phyloP scores from a whole-genome alignment of 805 yeast species.

The Suhomyces vadensis region DNA sequence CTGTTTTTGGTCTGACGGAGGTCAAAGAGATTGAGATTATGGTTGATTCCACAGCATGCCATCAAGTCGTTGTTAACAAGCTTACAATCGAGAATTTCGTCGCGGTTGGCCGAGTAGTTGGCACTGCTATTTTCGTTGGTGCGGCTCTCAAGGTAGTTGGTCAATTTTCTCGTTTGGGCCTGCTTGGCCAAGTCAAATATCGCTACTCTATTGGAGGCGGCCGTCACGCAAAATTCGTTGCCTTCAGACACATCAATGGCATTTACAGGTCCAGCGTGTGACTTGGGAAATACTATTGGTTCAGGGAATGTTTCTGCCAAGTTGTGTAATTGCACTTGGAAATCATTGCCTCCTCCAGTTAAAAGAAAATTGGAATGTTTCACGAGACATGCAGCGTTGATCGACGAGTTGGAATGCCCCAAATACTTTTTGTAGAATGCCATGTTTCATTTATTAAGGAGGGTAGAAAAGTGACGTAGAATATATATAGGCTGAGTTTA shows the following conservation, averaged over 20 bases:
- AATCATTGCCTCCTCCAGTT: constrained; percentile 26
- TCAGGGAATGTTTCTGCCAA: constrained; percentile 1
- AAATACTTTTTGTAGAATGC: neutral
- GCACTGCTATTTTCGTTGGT: neutral
- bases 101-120: constrained; percentile 3
- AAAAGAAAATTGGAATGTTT: constrained; percentile 16
- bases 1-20: constrained; percentile 13
- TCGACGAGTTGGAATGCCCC: constrained; percentile 17
- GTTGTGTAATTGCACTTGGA: constrained; percentile 17
- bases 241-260: constrained; percentile 15
- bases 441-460: neutral
- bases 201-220: constrained; percentile 17
- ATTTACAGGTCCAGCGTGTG: constrained; percentile 20
- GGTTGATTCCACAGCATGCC: constrained; percentile 28
- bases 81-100: constrained; percentile 22
- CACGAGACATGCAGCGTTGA: constrained; percentile 18
- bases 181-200: constrained; percentile 24
- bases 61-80: constrained; percentile 21
- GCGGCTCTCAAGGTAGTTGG: neutral
- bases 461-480: neutral
- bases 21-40: constrained; percentile 26
- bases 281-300: constrained; percentile 16
- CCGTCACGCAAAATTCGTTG: constrained; percentile 13
- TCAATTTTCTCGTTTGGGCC: constrained; percentile 10
- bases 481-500: neutral